Base-by-base conservation (phyloP, 2,329 filamentous ascomycete species). In the Xylaria multiplex region DNA sequence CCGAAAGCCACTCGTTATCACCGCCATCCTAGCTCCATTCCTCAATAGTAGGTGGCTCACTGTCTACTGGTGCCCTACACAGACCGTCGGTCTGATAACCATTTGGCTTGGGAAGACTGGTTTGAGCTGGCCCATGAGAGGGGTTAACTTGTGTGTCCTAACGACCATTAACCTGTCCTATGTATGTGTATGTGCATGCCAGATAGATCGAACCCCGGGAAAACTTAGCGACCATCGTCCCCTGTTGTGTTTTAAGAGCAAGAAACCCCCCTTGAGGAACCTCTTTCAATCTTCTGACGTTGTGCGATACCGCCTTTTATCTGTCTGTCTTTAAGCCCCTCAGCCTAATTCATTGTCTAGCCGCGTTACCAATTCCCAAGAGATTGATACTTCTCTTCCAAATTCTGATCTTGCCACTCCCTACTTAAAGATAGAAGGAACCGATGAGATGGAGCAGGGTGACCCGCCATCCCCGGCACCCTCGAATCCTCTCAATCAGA, bases 401-500 rank as follows among this genome's bases (percentile, higher is more conserved):
- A 48, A 27, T 35, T 50, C 48, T n/a, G 19, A 49, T 55, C 37
- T 19, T 11, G 35, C 42, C 7, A n/a, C 13, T 50, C 42, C 14
- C 43, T 40, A 27, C n/a, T 32, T 24, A 54, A 50, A 40, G 7
- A 64, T 45, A 68, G 62, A 48, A 55, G 55, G 48, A 69, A 24
- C 62, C 55, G 64, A 71, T 72, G 72, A 73, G 62, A 76, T 75
- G 73, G 74, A 74, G 69, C 73, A 71, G 65, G 57, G 56, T 55
- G 64, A 70, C 4, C 79, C 82, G 42, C 81, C 79, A 49, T 85
- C 84, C 24, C 84, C 85, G 64, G 80, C 81, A 60, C 80, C 80
- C 22, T 82, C 81, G 55, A 76, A 76, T 59, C 73, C 74, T 62
- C 75, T 75, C 22, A 71, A 76, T 53, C 74, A 75, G 27, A 46